These are phyloP conservation scores for Alternaria hordeiaustralica DNA, from an alignment of 2,329 filamentous ascomycete genomes.

Conservation along the genomic window DNA sequence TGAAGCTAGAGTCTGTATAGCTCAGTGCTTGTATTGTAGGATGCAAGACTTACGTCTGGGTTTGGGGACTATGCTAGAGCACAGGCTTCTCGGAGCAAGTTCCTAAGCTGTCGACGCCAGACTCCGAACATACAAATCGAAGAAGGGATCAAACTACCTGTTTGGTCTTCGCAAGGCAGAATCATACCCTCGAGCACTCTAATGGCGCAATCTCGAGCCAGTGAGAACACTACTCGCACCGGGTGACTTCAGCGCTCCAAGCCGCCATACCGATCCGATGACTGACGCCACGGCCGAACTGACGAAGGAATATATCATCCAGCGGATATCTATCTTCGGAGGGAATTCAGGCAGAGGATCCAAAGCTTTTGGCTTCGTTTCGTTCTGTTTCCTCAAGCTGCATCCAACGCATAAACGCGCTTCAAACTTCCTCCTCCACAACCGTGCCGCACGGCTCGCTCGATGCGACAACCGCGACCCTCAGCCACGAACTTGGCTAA, in stretches of 20 bases:
- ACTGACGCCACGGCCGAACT: background rate
- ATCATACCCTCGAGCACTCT: background rate
- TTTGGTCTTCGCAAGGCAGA: background rate
- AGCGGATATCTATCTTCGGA: background rate
- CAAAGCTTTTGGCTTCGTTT: background rate
- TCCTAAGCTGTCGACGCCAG: background rate
- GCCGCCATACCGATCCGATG: background rate
- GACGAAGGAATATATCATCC: background rate
- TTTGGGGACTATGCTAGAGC: background rate
- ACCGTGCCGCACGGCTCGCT: background rate
- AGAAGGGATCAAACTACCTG: background rate
- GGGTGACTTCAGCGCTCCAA: background rate
- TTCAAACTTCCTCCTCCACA: background rate
- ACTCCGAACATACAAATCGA: background rate
- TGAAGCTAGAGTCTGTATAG: background rate
- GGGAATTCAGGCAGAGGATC: background rate
- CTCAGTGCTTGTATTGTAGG: background rate
- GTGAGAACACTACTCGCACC: background rate
- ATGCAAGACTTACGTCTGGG: background rate
- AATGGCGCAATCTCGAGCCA: background rate
- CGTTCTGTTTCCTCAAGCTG: background rate
- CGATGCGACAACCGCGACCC: background rate
- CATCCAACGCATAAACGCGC: conserved; percentile 6
- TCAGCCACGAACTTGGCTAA: background rate
- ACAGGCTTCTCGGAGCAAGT: background rate